Conservation (phyloP, 257 asterid genomes). For the Gardenia jasminoides region DNA sequence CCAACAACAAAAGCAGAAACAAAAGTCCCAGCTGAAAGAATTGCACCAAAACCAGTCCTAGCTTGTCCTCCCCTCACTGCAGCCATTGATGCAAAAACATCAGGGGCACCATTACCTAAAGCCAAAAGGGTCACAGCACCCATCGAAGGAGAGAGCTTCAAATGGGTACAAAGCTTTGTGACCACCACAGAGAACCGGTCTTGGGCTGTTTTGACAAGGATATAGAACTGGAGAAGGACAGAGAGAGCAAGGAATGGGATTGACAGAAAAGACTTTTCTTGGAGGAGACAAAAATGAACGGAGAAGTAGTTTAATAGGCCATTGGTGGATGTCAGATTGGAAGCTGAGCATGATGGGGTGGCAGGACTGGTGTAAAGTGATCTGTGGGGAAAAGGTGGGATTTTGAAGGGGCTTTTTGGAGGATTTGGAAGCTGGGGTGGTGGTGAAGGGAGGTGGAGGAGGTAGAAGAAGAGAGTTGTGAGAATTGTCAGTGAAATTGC, state of each 20-base stretch:
- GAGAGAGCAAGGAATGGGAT: conserved; percentile 55
- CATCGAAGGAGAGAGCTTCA: conserved; percentile 83
- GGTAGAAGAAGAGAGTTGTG: conserved; percentile 45
- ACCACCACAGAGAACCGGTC: conserved; percentile 85
- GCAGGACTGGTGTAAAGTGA: conserved; percentile 26
- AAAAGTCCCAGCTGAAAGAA: conserved; percentile 93
- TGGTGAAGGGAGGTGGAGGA: conserved; percentile 29
- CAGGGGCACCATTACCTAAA: conserved; percentile 96
- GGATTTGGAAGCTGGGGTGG: conserved; percentile 1
- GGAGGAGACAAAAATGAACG: conserved; percentile 58
- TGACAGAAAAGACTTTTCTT: conserved; percentile 46
- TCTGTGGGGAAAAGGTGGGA: conserved; percentile 29
- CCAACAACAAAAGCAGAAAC: conserved; percentile 95
- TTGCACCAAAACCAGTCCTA: conserved; percentile 91
- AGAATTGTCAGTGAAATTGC: conserved; percentile 44
- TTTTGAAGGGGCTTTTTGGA: conserved; percentile 3
- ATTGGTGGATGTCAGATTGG: conserved; percentile 39
- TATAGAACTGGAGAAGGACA: conserved; percentile 73
- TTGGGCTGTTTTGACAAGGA: conserved; percentile 88
- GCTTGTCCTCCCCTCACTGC: conserved; percentile 87
- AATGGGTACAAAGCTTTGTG: conserved; percentile 64
- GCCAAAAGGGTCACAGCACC: conserved; percentile 97
- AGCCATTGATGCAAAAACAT: conserved; percentile 92
- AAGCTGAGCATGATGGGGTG: conserved; percentile 34
- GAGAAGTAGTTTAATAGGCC: conserved; percentile 68